Evolutionary conservation across 345 rosid species (phyloP), one percentile per base, ranked within the genome.

Genomic region (Acer yangbiense): DNA sequence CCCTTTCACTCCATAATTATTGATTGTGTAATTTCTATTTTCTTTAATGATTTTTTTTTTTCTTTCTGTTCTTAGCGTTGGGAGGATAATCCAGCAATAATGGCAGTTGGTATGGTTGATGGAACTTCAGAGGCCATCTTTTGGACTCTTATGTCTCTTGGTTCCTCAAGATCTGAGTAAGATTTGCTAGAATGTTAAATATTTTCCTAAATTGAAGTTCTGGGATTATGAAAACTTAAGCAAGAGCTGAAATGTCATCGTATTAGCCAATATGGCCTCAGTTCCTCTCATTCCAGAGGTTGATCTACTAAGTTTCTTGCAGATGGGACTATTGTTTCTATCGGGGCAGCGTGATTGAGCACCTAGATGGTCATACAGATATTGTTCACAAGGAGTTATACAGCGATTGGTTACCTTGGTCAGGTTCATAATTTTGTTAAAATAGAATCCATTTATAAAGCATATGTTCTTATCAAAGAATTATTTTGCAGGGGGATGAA

Each of bases 251-350:
- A 44, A 63, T 74, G 72, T 13, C 20, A 3, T 74, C 20, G 2
- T 72, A 1, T 32, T 27, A 21, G 68, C 39, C 25, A 25, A 60
- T 60, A 21, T 58, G 11, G 10, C 11, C 20, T 58, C 25, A 10
- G 1, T 18, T 52, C 39, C 80, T 73, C 71, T 69, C 9, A 44
- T 55, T 23, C 17, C 41, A 9, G 61, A 39, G 20, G 67, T 46
- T 71, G 43, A 82, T 57, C 76, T 66, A 46, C 3, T 65, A 35
- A 69, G 32, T 61, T 18, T 77, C 48, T 83, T 82, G 87, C 83
- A 96, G 98, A 86, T 96, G 98, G 98, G 99, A 96, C 87, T 94
- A 86, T 83, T 92, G 93, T 81, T 88, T 88, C 81, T 87, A 83
- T 78, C 79, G 80, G 10, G 95, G 98, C 21, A 87, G 82, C 57